Evolutionary conservation across 306 rosid species (phyloP), one percentile per base, ranked within the genome.

Genomic region (Begonia fuchsioides): DNA sequence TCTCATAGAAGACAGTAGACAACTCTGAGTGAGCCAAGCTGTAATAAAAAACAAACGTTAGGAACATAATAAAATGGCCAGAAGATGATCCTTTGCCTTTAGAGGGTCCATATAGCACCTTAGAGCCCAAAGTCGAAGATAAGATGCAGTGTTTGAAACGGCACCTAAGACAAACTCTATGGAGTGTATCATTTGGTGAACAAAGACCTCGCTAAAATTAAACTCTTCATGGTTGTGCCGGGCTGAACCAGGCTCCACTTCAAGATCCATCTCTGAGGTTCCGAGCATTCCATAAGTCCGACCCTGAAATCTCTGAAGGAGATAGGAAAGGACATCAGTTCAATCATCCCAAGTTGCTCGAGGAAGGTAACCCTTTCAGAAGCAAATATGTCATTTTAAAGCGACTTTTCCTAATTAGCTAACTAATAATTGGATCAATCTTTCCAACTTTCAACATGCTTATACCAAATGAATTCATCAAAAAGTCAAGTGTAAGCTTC

Each of bases 91-190:
- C n/a, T n/a, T n/a, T n/a, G n/a, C n/a, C 39, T 58, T 18, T 39
- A 18, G 3, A 54, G 12, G 16, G 12, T 51, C 38, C 3, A 32
- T 13, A 13, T 43, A 58, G 74, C 64, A 85, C 98, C 98, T 92
- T 52, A 92, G 78, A 65, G 98, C 98, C 98, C 98, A 92, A 45
- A 92, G 95, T 59, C 98, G 98, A 58, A 92, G 98, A 78, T 92
- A 92, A 12, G 98, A 92, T 17, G 98, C 98, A 0, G 98, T 92
- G 72, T 92, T 92, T 26, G 98, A 92, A 71, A 92, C 98, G 44
- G 98, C 94, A 70, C 98, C 98, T 47, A 92, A 76, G 68, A 92
- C 76, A 51, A 92, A 92, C 79, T 92, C 98, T 62, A 92, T 92
- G 58, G 98, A 72, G 55, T 92, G 98, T 61, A 92, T 92, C 98